A percentile compares a stretch with the other conserved stretches of the same genome.
These are phyloP conservation scores for Amauroascus verrucosus DNA, from an alignment of 2,329 filamentous ascomycete species.

Conservation along the genomic window DNA sequence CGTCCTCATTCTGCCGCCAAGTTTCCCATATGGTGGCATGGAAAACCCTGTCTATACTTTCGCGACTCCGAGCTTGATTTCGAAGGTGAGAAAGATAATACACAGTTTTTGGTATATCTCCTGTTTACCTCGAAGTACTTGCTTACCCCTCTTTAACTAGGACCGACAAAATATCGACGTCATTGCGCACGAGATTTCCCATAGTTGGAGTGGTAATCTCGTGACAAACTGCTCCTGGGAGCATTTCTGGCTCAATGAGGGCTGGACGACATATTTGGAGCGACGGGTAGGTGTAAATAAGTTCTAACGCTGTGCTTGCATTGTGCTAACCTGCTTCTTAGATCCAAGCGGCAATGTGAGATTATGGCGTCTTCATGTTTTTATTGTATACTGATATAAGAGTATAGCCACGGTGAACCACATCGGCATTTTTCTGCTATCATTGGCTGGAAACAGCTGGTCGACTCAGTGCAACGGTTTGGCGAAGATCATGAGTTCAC, in stretches of 20 bases:
- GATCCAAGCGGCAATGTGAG: conserved; percentile 35
- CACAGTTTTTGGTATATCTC: background rate
- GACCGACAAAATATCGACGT: conserved; percentile 89
- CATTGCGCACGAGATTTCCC: conserved; percentile 72
- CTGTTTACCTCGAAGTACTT: background rate
- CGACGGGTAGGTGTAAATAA: conserved; percentile 46
- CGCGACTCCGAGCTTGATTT: conserved; percentile 88
- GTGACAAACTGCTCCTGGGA: conserved; percentile 45
- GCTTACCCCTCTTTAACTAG: conserved; percentile 15
- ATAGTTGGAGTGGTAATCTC: conserved; percentile 80
- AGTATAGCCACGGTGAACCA: conserved; percentile 60
- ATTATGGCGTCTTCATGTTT: background rate
- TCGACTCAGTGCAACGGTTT: conserved; percentile 67
- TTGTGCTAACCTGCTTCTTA: conserved; percentile 13
- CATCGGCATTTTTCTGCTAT: conserved; percentile 92
- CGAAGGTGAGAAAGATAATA: conserved; percentile 46
- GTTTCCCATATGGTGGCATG: conserved; percentile 75
- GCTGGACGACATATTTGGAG: conserved; percentile 93
- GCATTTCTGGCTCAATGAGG: conserved; percentile 55
- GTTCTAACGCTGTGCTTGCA: background rate
- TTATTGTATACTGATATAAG: background rate
- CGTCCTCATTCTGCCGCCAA: conserved; percentile 76
- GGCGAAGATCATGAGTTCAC: conserved; percentile 86
- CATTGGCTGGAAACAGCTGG: conserved; percentile 84
- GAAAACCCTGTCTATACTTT: conserved; percentile 94